phyloP scores from a whole-genome alignment of 1,139 yeast genomes.

The Geotrichum fermentans region DNA sequence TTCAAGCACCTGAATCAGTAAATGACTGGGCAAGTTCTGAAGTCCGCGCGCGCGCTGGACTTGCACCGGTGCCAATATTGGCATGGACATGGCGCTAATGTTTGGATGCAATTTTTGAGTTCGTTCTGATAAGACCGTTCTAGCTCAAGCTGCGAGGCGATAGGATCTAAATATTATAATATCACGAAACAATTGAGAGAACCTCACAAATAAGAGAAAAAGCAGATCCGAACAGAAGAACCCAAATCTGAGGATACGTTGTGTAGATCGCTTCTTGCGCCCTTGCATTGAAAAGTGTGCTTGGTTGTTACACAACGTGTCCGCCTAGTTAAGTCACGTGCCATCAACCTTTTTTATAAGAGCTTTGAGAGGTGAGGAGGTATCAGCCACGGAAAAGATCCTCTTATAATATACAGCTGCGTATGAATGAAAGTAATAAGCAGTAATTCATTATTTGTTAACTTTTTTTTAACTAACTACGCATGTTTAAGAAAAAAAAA shows the following conservation, averaged over 20 bases:
- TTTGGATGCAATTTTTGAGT: neutral
- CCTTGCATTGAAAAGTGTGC: neutral
- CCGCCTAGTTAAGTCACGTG: neutral
- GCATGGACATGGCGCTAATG: conserved; percentile 13
- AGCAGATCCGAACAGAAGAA: too few relatives aligned
- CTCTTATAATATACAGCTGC: too few relatives aligned
- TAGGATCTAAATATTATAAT: too few relatives aligned
- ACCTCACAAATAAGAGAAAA: neutral
- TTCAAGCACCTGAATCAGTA: conserved; percentile 1
- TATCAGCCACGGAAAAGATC: too few relatives aligned
- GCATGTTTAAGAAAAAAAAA: too few relatives aligned
- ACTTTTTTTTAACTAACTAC: too few relatives aligned
- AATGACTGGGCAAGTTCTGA: conserved; percentile 5
- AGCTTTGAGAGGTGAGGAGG: too few relatives aligned
- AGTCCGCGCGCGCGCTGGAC: conserved; percentile 1
- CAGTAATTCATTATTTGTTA: too few relatives aligned
- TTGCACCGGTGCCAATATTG: conserved; percentile 14
- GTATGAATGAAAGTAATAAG: too few relatives aligned
- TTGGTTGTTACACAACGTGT: too few relatives aligned
- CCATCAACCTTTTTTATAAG: neutral
- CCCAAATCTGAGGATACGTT: neutral
- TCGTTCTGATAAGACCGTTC: too few relatives aligned
- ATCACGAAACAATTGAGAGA: neutral
- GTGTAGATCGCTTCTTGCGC: neutral
- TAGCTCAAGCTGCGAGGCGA: too few relatives aligned